Base-by-base conservation (phyloP, 306 rosid species). In the Parietaria judaica region DNA sequence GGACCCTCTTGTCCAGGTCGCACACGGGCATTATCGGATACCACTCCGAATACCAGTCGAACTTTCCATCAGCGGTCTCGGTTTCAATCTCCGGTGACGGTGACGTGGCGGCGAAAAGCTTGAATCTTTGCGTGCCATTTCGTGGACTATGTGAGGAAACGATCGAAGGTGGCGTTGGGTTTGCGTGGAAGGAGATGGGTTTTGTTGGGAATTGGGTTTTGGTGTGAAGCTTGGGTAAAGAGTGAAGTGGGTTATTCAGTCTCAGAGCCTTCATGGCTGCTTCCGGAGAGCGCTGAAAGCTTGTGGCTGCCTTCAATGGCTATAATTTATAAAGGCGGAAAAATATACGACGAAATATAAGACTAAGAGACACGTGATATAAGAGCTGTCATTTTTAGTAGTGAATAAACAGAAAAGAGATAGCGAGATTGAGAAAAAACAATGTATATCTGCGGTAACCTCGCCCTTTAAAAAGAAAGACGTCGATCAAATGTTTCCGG, bases 31-130 rank as follows among this genome's bases (percentile, higher is more conserved):
- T 91, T 51, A 91, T 6, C 1, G 98, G 96, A 57, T 91, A 91
- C 96, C 98, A 91, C 45, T 91, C 85, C 0, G 95, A 66, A 72
- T 83, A 85, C 98, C 98, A 85, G 43, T 91, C 95, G 60, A 87
- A 88, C 51, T 79, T 83, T 59, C 77, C 82, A 3, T 54, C 70
- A 6, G 50, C 41, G 44, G 13, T n/a, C 31, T 58, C 72, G 16
- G 47, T 58, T 66, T 79, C 83, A 14, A 56, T 55, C 36, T 64
- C 71, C 4, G 68, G 68, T 11, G 95, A 76, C 51, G 91, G 77
- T 52, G 91, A 80, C 11, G 71, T 43, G 65, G 86, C 58, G 43
- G 88, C 66, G 66, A 74, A 78, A 77, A 81, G 79, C 74, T 67
- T 79, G 70, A 62, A 74, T 16, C 75, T 77, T 37, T 80, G 64